Base-by-base conservation (phyloP, 2,329 filamentous ascomycete genomes). In the Ustilaginoidea virens region DNA sequence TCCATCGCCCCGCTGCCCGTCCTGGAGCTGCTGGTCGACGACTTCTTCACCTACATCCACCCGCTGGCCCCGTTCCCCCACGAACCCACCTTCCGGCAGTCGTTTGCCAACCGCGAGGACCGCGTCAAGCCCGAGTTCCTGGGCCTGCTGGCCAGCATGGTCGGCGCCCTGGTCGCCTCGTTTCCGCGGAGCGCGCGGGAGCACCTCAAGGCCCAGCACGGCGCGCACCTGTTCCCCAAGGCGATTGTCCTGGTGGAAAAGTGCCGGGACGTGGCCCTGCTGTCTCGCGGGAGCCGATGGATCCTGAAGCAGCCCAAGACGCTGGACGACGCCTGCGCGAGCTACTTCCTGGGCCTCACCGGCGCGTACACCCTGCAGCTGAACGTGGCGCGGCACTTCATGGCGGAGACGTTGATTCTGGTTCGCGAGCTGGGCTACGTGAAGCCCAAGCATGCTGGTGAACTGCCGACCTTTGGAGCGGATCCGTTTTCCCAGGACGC, bases 21-120 rank as follows among this genome's bases (percentile, higher is more conserved):
- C 8, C 56, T 86, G 29, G 66, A 77, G 41, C 62, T 76, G 2
- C 60, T 85, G 11, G 68, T 86, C 33, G 76, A 85, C 47, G 80
- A 86, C 54, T 86, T 81, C 61, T 86, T 85, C 53, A 82, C 75
- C 12, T 83, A 83, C 47, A 76, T 85, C 30, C 77, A 85, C 41
- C 80, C 80, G 2, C 62, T 86, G 7, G 70, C 69, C 33, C 80
- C 80, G 0, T 85, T 86, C 33, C 80, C 80, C 0, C 80, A 86
- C 48, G 77, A 85, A 45, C 77, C 78, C 0, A 79, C 76, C 4
- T 85, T 86, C 47, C 67, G 78, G 14, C 66, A 72, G 36, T 72
- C 72, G 1, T 80, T 82, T 48, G 62, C 63, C 6, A 64, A 65
- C 31, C 63, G 79, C 19, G 69, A 80, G 43, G 78, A 83, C 45